These are phyloP conservation scores for Mucor racemosus DNA, from an alignment of 371 early-diverging fungal species.

Conservation along the genomic window DNA sequence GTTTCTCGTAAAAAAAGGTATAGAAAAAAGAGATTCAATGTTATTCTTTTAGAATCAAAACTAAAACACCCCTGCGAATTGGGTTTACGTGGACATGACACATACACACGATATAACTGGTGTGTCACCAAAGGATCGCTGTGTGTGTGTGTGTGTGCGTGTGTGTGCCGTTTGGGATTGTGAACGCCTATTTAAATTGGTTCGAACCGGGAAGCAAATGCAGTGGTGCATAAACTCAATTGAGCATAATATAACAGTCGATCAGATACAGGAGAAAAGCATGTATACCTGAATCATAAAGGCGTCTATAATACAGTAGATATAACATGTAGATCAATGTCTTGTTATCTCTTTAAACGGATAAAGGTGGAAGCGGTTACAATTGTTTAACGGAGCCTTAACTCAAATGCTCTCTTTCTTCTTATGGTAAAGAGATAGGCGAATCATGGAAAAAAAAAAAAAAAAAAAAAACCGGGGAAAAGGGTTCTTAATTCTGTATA, in stretches of 20 bases:
- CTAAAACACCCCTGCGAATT: slow-evolving; percentile 13
- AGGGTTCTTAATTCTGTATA: neutral
- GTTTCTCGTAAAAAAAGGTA: slow-evolving; percentile 11
- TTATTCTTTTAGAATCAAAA: neutral
- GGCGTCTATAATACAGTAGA: too few species aligned
- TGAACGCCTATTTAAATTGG: neutral
- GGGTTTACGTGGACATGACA: neutral
- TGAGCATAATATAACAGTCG: neutral
- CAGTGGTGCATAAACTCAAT: neutral
- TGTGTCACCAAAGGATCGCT: neutral
- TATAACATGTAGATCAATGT: too few species aligned
- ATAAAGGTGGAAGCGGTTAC: slow-evolving; percentile 4
- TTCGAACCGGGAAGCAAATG: neutral
- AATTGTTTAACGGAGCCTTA: neutral
- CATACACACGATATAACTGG: neutral
- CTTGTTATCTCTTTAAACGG: neutral
- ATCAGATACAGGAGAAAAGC: neutral
- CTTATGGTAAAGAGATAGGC: neutral
- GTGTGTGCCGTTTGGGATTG: neutral
- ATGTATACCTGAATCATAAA: neutral
- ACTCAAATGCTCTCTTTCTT: neutral
- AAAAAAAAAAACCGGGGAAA: neutral
- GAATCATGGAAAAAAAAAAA: neutral
- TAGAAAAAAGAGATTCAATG: slow-evolving; percentile 4
- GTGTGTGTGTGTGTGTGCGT: neutral